These are phyloP conservation scores for Paecilomyces dactylethromorphus DNA, from an alignment of 2,329 filamentous ascomycete genomes.

Conservation along the genomic window DNA sequence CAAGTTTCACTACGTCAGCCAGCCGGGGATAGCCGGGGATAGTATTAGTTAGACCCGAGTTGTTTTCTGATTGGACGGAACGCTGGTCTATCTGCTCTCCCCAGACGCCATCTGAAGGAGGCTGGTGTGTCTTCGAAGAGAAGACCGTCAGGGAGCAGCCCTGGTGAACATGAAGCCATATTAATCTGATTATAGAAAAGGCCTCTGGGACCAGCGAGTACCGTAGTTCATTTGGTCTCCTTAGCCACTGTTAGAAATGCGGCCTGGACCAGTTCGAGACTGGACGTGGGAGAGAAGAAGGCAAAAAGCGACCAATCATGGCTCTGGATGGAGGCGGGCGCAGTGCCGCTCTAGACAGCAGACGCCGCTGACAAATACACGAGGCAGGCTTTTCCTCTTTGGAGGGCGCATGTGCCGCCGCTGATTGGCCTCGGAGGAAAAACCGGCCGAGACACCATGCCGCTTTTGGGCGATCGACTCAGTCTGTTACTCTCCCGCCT, in stretches of 20 bases:
- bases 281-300: too few relatives aligned
- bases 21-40: neutral
- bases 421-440: neutral
- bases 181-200: too few relatives aligned
- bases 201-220: too few relatives aligned
- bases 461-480: neutral
- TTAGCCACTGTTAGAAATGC: too few relatives aligned
- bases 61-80: neutral
- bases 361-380: neutral
- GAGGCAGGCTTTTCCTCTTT: neutral
- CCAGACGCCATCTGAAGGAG: neutral
- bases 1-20: neutral
- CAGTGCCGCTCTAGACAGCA: neutral
- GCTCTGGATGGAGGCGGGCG: too few relatives aligned
- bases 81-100: neutral
- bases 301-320: too few relatives aligned
- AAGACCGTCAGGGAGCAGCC: too few relatives aligned
- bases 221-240: too few relatives aligned
- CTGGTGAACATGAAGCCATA: too few relatives aligned
- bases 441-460: neutral
- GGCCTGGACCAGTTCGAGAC: too few relatives aligned
- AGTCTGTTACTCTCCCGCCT: neutral
- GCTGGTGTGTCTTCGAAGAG: neutral
- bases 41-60: neutral
- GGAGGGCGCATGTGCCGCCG: neutral